phyloP scores from a whole-genome alignment of 352 stramenopile species.

The Pythium biforme region DNA sequence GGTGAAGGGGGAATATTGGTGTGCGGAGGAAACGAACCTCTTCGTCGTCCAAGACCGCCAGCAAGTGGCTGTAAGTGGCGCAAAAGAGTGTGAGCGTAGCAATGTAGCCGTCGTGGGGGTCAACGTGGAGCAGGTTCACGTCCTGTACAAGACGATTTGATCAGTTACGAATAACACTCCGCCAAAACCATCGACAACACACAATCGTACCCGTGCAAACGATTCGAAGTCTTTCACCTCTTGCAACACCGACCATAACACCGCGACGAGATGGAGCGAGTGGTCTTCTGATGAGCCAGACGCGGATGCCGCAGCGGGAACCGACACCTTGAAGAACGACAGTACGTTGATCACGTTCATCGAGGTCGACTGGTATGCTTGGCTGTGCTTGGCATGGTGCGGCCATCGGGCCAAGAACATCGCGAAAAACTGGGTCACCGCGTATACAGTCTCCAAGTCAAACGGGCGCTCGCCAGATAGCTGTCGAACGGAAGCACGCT shows the following conservation, averaged over 20 bases:
- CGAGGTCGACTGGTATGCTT: conserved; percentile 25
- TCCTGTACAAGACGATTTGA: conserved; percentile 26
- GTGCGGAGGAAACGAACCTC: conserved; percentile 59
- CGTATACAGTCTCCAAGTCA: conserved; percentile 41
- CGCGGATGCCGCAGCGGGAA: not conserved
- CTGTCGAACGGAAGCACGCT: not conserved
- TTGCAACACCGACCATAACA: conserved; percentile 65
- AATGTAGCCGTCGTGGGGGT: conserved; percentile 41
- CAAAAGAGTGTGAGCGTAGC: conserved; percentile 57
- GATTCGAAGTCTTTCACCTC: conserved; percentile 53
- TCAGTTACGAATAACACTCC: conserved; percentile 11
- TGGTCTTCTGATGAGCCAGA: not conserved
- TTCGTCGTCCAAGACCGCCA: conserved; percentile 67
- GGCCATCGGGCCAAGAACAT: conserved; percentile 67
- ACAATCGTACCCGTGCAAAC: conserved; percentile 39
- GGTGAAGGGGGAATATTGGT: too few species aligned
- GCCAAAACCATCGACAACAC: not conserved
- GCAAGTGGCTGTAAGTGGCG: conserved; percentile 59
- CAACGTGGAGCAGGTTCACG: conserved; percentile 41
- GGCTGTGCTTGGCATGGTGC: conserved; percentile 31
- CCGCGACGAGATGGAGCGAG: conserved; percentile 40
- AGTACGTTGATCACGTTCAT: conserved; percentile 62
- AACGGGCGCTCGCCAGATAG: conserved; percentile 34
- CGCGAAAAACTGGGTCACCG: conserved; percentile 40
- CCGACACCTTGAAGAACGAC: conserved; percentile 47